Conservation (phyloP, 768 basidiomycete species). For the Goffeauzyma gilvescens region DNA sequence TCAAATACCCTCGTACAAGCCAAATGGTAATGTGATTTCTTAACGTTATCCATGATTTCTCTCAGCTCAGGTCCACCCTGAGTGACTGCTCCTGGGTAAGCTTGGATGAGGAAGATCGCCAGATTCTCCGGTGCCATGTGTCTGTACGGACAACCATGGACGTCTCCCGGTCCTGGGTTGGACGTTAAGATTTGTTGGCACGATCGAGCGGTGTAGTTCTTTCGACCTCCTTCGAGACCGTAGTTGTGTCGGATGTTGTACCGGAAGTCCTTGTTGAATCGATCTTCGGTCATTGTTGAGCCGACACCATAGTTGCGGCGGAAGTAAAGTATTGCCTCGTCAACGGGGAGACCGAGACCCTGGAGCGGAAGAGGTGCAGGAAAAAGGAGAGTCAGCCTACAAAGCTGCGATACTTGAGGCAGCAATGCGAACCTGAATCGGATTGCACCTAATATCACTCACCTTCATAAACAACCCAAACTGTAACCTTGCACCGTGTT, state of each 20-base stretch:
- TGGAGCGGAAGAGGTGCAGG: too few relatives aligned
- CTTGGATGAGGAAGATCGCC: slow-evolving; percentile 42
- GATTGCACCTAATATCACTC: slow-evolving; percentile 9
- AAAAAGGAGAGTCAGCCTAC: background rate
- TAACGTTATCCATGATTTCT: slow-evolving; percentile 65
- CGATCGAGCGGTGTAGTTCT: slow-evolving; percentile 75
- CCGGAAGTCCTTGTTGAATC: slow-evolving; percentile 92
- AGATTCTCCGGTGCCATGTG: slow-evolving; percentile 72
- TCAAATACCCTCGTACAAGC: slow-evolving; percentile 96
- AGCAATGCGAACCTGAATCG: background rate
- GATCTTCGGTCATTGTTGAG: slow-evolving; percentile 58
- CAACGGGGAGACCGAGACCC: slow-evolving; percentile 81
- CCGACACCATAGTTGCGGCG: slow-evolving; percentile 63
- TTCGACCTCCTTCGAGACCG: slow-evolving; percentile 82
- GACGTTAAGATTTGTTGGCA: slow-evolving; percentile 74
- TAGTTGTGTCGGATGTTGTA: slow-evolving; percentile 94
- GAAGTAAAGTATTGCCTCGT: slow-evolving; percentile 89
- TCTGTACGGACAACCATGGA: slow-evolving; percentile 81
- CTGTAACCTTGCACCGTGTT: slow-evolving; percentile 76
- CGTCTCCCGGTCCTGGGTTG: slow-evolving; percentile 49
- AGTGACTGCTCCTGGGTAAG: slow-evolving; percentile 34
- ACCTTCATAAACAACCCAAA: slow-evolving; percentile 94
- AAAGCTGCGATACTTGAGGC: background rate
- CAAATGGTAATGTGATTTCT: slow-evolving; percentile 68
- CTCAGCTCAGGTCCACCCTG: slow-evolving; percentile 50